These are phyloP conservation scores for Camelina hispida DNA, from an alignment of 345 rosid genomes.

Conservation along the genomic window DNA sequence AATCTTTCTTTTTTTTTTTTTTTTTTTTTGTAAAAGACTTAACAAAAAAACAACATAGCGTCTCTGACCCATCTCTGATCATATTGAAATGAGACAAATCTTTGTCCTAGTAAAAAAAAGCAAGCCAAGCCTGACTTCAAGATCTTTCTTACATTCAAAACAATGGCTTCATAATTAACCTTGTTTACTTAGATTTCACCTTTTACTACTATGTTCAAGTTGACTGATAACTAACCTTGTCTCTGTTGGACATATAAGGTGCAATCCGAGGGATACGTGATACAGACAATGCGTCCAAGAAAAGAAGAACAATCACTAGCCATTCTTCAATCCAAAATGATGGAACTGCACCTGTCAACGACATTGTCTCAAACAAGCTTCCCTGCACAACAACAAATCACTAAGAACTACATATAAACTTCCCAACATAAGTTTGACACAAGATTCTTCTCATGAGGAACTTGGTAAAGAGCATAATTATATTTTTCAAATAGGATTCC, in stretches of 20 bases:
- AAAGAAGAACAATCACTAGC: slow-evolving; percentile 77
- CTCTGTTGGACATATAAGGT: slow-evolving; percentile 49
- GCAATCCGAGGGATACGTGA: slow-evolving; percentile 67
- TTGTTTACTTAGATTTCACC: too few relatives aligned
- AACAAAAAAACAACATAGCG: background rate
- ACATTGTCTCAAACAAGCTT: slow-evolving; percentile 78
- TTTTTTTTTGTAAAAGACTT: too few relatives aligned
- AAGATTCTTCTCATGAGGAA: slow-evolving; percentile 7
- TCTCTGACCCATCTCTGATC: slow-evolving; percentile 17
- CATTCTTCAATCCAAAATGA: slow-evolving; percentile 71
- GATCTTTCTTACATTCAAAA: slow-evolving; percentile 13
- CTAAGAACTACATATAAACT: background rate
- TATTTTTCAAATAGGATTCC: background rate
- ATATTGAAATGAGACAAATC: background rate
- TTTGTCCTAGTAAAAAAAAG: background rate
- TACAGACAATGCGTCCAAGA: slow-evolving; percentile 79
- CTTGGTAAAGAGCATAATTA: background rate
- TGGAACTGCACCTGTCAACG: slow-evolving; percentile 75
- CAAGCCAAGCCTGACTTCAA: slow-evolving; percentile 17
- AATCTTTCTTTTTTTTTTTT: too few relatives aligned
- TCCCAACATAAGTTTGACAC: background rate
- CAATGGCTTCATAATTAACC: background rate
- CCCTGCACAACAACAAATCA: slow-evolving; percentile 52
- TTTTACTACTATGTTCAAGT: too few relatives aligned
- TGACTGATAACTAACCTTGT: slow-evolving; percentile 36